Evolutionary conservation across 768 basidiomycete species (phyloP), one percentile per base, ranked within the genome.

Genomic region (Exsudoporus frostii): DNA sequence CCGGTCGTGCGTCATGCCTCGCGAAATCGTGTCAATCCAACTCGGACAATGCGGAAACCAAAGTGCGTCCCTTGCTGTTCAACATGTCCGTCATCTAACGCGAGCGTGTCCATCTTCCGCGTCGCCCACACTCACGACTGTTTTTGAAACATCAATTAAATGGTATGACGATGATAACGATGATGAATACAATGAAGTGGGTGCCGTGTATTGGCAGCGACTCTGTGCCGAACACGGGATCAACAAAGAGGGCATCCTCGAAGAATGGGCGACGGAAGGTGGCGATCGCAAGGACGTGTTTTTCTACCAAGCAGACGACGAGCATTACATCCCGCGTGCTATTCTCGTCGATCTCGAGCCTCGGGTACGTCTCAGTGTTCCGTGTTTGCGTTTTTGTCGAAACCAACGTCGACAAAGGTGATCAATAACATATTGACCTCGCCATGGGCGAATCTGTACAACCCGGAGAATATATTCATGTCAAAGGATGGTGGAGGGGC

Each of bases 241-340:
- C 75, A 94, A 83, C 69, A 88, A 89, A 53, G 90, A 95, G 61
- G 97, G 97, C 27, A 92, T 92, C 53, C 84, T 98, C 43, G 95
- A 98, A 70, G 95, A 98, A 57, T 96, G 92, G 90, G 94, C 95
- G 7, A 90, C 88, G 1, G 93, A 95, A 62, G 91, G 90, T 19
- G 92, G 92, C 9, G 97, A 99, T 73, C 80, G 97, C 62, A 99
- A 98, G 67, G 97, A 99, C 73, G 96, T 97, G 25, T 99, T 99
- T 74, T 99, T 99, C 76, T 98, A 99, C 69, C 96, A 98, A 71
- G 97, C 97, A n/a, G 97, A 99, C 69, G 97, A 99, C 65, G 97
- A 98, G 69, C 95, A 97, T 64, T 99, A 98, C 71, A 95, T 99
- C 54, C 97, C 97, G 2, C 83, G 97, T 48, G 92, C 97, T 5